Evolutionary conservation across 306 rosid species (phyloP).

Genomic region (Abrus pulchellus): DNA sequence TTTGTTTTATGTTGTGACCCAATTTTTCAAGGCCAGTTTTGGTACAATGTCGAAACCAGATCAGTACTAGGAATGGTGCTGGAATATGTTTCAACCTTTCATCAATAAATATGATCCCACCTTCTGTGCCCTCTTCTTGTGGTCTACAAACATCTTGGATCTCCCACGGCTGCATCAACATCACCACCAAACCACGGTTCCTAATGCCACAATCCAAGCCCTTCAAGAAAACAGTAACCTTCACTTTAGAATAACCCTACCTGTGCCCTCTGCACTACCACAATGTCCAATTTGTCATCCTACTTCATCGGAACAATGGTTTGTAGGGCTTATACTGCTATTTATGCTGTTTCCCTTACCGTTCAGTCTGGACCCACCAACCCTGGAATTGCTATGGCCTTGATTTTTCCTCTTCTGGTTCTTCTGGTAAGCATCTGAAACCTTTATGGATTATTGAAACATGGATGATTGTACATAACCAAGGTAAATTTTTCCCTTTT

Average conservation of each 20-base stretch:
- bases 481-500: no score
- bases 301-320: conserved; percentile 54
- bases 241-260: conserved; percentile 67
- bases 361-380: conserved; percentile 59
- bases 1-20: no score
- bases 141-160: conserved; percentile 53
- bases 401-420: conserved; percentile 13
- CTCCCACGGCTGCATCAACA: conserved; percentile 79
- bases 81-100: conserved; percentile 40
- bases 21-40: no score
- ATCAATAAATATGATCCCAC: conserved; percentile 21
- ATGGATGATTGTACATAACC: no score
- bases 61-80: conserved; percentile 45
- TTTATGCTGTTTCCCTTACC: conserved; percentile 76
- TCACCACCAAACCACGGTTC: conserved; percentile 60
- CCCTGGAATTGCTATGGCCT: conserved; percentile 61
- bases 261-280: conserved; percentile 73
- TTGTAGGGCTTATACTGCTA: conserved; percentile 60
- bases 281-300: conserved; percentile 46
- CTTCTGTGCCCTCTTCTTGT: conserved; percentile 41
- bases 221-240: conserved; percentile 56
- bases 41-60: no score
- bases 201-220: neutral
- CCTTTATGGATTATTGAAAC: no score
- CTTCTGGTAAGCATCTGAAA: conserved; percentile 37